A percentile compares a stretch with the other conserved stretches of the same genome.
Evolutionary conservation across 495 filamentous ascomycete genomes (phyloP).

Genomic region (Aspergillus baeticus): DNA sequence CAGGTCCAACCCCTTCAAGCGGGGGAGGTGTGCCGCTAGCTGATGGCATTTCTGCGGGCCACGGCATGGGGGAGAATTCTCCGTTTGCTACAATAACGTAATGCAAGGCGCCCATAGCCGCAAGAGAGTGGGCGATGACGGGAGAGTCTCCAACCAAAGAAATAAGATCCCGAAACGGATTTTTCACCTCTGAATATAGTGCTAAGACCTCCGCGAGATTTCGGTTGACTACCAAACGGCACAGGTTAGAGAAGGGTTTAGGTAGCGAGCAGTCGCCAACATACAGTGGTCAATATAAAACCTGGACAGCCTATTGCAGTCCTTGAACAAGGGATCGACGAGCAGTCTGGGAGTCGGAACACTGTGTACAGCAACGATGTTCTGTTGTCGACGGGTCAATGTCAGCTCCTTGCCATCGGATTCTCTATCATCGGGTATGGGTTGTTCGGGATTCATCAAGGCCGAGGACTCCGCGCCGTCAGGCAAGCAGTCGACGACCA

Average conservation of each 20-base stretch:
- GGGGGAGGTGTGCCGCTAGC: slow-evolving; percentile 21
- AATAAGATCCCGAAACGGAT: slow-evolving; percentile 42
- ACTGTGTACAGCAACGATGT: slow-evolving; percentile 8
- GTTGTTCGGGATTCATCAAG: background rate
- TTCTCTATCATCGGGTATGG: background rate
- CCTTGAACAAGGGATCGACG: slow-evolving; percentile 44
- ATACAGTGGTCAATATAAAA: slow-evolving; percentile 45
- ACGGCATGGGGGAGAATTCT: slow-evolving; percentile 37
- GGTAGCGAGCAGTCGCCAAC: slow-evolving; percentile 8
- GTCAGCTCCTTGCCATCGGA: slow-evolving; percentile 11
- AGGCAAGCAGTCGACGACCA: background rate
- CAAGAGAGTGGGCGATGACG: slow-evolving; percentile 36
- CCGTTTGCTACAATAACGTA: slow-evolving; percentile 36
- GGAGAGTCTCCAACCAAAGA: slow-evolving; percentile 39
- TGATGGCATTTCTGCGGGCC: slow-evolving; percentile 28
- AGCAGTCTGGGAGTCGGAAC: slow-evolving; percentile 33
- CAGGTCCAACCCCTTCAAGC: slow-evolving; percentile 28
- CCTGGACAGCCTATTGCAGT: slow-evolving; percentile 33
- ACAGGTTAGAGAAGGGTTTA: slow-evolving; percentile 3
- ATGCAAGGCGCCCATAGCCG: slow-evolving; percentile 44
- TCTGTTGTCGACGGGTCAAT: slow-evolving; percentile 15
- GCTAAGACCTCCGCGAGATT: slow-evolving; percentile 35
- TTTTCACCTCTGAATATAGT: slow-evolving; percentile 39
- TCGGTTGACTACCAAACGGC: slow-evolving; percentile 30
- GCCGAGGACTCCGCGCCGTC: background rate